Evolutionary conservation across 2,329 filamentous ascomycete species (phyloP).

Genomic region (Colletotrichum sp.): DNA sequence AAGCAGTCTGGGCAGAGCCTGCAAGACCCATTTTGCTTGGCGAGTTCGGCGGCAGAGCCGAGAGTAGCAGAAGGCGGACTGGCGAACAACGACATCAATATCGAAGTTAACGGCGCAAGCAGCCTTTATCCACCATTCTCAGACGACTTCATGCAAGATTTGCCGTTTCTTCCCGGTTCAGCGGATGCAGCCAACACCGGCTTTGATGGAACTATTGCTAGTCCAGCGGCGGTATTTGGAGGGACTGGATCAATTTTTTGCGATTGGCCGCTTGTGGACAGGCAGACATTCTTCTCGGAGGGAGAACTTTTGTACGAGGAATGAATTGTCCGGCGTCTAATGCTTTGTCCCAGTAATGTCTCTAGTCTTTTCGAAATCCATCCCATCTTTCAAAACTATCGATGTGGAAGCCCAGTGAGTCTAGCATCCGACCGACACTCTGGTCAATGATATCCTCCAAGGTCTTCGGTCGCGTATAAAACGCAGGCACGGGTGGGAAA

Average conservation of each 20-base stretch:
- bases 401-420: conserved; percentile 47
- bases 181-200: background rate
- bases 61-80: background rate
- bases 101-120: background rate
- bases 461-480: conserved; percentile 43
- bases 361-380: conserved; percentile 23
- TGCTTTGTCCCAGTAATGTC: background rate
- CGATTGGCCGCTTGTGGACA: background rate
- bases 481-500: conserved; percentile 48
- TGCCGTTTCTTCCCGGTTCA: background rate
- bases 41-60: background rate
- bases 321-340: background rate
- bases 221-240: background rate
- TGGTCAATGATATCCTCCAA: conserved; percentile 49
- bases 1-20: background rate
- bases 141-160: background rate
- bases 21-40: background rate
- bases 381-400: conserved; percentile 44
- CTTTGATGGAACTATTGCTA: background rate
- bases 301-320: background rate
- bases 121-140: background rate
- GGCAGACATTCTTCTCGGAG: background rate
- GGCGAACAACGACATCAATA: background rate
- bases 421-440: conserved; percentile 50
- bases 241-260: background rate